Evolutionary conservation across 2,329 filamentous ascomycete species (phyloP).

Genomic region (Colletotrichum cereale): DNA sequence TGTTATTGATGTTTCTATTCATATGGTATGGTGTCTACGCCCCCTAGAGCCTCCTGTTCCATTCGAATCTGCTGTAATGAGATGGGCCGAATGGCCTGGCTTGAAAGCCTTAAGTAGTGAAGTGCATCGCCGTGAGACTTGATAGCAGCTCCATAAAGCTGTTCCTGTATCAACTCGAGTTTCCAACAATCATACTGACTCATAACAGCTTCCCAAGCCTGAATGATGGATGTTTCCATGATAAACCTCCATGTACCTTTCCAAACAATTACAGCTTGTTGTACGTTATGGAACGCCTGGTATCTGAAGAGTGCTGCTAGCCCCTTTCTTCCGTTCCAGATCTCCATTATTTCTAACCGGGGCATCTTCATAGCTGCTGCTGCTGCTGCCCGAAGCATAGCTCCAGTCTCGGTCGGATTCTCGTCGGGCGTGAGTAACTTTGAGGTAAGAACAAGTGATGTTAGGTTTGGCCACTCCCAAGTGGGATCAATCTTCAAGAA

Average conservation of each 20-base stretch:
- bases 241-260: conserved; percentile 48
- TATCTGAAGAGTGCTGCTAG: conserved; percentile 50
- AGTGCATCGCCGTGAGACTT: conserved; percentile 50
- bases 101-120: conserved; percentile 46
- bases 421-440: conserved; percentile 43
- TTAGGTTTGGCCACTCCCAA: conserved; percentile 49
- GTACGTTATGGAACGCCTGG: conserved; percentile 35
- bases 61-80: conserved; percentile 51
- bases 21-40: conserved; percentile 34
- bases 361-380: conserved; percentile 48
- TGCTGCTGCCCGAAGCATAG: conserved; percentile 46
- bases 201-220: conserved; percentile 48
- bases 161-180: conserved; percentile 42
- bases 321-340: conserved; percentile 51
- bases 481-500: conserved; percentile 46
- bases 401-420: conserved; percentile 41
- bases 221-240: conserved; percentile 42
- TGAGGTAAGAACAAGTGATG: conserved; percentile 50
- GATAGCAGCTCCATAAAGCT: conserved; percentile 44
- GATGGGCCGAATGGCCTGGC: conserved; percentile 48
- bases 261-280: conserved; percentile 45
- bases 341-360: conserved; percentile 50
- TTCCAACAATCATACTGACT: conserved; percentile 41
- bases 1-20: neutral
- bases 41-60: conserved; percentile 46